Conservation (phyloP, 306 rosid genomes). For the Quercus wislizeni region DNA sequence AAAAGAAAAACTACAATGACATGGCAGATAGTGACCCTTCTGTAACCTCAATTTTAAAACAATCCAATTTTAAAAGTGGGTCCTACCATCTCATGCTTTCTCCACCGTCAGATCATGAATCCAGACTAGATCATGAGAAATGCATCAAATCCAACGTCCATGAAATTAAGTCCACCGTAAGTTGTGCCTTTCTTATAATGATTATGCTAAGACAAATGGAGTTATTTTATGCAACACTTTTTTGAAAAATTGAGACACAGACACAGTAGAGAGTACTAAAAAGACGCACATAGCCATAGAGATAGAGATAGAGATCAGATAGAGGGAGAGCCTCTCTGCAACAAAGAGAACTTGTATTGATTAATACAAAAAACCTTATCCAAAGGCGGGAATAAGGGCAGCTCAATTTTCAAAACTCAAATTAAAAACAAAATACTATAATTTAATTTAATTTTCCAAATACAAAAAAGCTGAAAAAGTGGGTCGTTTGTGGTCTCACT, state of each 20-base stretch:
- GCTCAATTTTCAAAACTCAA: conserved; percentile 35
- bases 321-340: neutral
- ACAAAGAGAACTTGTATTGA: neutral
- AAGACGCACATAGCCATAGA: neutral
- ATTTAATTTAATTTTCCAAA: conserved; percentile 4
- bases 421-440: conserved; percentile 5
- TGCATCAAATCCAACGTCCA: neutral
- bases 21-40: too few species aligned
- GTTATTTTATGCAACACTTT: neutral
- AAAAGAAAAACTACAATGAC: too few species aligned
- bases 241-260: conserved; percentile 12
- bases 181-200: neutral
- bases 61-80: neutral
- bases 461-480: conserved; percentile 51
- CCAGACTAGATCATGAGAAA: neutral
- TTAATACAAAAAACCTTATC: neutral
- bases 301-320: too few species aligned
- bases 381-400: conserved; percentile 57
- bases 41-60: too few species aligned
- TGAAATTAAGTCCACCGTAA: neutral
- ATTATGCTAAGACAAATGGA: conserved; percentile 10
- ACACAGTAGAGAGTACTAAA: neutral
- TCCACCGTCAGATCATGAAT: neutral
- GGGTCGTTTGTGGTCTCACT: conserved; percentile 29
- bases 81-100: neutral